A percentile compares a stretch with the other conserved stretches of the same genome.
phyloP scores from a whole-genome alignment of 345 rosid genomes.

The Pugionium cornutum region DNA sequence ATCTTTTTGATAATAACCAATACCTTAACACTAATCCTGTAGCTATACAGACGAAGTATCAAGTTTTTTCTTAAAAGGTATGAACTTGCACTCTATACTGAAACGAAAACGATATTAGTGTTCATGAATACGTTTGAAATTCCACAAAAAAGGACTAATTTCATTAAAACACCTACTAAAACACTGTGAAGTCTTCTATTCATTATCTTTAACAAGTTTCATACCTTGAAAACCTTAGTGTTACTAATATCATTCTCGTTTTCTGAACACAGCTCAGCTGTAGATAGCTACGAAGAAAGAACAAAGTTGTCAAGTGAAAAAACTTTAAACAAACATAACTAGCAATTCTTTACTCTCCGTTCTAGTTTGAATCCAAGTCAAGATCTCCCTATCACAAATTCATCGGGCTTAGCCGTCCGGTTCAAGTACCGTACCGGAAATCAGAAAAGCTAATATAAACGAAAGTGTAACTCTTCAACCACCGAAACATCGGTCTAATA shows the following conservation, averaged over 20 bases:
- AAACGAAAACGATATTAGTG: conserved; percentile 1
- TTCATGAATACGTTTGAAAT: neutral
- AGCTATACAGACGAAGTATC: too few relatives aligned
- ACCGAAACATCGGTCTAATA: too few relatives aligned
- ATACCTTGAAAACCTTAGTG: neutral
- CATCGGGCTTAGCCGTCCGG: too few relatives aligned
- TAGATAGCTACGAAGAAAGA: neutral
- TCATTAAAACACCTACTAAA: neutral
- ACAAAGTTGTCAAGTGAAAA: neutral
- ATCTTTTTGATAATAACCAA: too few relatives aligned
- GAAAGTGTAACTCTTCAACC: too few relatives aligned
- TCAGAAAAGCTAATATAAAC: too few relatives aligned
- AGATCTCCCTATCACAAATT: neutral
- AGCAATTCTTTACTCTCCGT: conserved; percentile 2
- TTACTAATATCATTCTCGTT: neutral
- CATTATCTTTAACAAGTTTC: neutral
- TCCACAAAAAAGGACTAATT: neutral
- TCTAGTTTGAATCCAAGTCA: neutral
- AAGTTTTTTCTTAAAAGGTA: too few relatives aligned
- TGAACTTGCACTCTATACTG: neutral
- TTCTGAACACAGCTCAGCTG: neutral
- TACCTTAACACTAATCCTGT: too few relatives aligned
- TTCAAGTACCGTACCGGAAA: too few relatives aligned
- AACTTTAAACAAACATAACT: neutral
- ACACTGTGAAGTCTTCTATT: neutral